Conservation (phyloP, 148 eudicot species). For the Rhododendron griersonianum region DNA sequence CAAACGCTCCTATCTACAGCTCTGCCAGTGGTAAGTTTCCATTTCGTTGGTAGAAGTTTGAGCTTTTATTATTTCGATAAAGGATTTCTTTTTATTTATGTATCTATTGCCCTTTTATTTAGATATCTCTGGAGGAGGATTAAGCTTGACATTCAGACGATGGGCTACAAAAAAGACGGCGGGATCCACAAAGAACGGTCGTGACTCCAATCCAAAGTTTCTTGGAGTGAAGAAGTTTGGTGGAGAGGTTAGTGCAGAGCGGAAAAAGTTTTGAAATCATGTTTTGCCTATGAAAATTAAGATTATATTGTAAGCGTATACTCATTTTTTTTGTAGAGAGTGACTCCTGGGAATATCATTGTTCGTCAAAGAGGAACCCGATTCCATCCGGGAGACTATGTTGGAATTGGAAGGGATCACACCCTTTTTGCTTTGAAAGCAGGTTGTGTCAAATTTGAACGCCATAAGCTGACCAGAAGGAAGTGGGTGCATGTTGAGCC, state of each 20-base stretch:
- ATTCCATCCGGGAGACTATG: slow-evolving; percentile 77
- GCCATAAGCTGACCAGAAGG: slow-evolving; percentile 68
- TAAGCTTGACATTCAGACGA: slow-evolving; percentile 57
- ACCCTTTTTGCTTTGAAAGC: slow-evolving; percentile 79
- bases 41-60: not conserved
- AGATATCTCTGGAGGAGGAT: slow-evolving; percentile 55
- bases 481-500: slow-evolving; percentile 93
- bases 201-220: slow-evolving; percentile 70
- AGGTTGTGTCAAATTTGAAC: slow-evolving; percentile 80
- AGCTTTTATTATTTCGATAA: not conserved
- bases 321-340: slow-evolving; percentile 43
- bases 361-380: slow-evolving; percentile 81
- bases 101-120: slow-evolving; percentile 3
- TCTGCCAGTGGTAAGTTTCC: slow-evolving; percentile 34
- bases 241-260: slow-evolving; percentile 49
- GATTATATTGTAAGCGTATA: not conserved
- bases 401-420: slow-evolving; percentile 90
- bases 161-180: slow-evolving; percentile 90
- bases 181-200: slow-evolving; percentile 75
- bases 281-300: not conserved
- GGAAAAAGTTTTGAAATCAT: too few species aligned
- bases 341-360: slow-evolving; percentile 81
- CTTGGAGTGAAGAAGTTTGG: slow-evolving; percentile 88
- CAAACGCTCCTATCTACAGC: slow-evolving; percentile 41
- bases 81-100: not conserved